phyloP scores from a whole-genome alignment of 345 rosid genomes.

The Psidium guajava region DNA sequence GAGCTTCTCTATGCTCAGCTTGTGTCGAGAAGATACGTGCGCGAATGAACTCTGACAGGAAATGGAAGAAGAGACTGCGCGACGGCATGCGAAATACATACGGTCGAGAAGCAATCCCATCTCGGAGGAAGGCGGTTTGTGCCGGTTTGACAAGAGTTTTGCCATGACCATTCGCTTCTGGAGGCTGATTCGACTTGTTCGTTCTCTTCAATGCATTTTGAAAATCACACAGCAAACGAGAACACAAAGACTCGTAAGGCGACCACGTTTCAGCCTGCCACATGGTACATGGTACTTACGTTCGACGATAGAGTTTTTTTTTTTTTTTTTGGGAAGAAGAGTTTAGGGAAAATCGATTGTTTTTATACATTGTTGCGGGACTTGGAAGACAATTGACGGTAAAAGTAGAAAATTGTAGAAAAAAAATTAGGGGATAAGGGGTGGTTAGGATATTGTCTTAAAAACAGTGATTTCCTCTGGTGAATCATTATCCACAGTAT shows the following conservation, averaged over 20 bases:
- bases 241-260: background rate
- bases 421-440: background rate
- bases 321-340: background rate
- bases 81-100: background rate
- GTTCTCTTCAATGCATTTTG: background rate
- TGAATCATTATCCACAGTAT: background rate
- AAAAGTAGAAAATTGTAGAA: background rate
- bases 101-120: background rate
- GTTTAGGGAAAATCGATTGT: background rate
- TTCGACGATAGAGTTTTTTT: background rate
- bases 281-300: background rate
- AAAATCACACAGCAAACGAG: background rate
- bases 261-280: background rate
- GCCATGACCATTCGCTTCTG: background rate
- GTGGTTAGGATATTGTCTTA: background rate
- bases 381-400: too few species aligned
- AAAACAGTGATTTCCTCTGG: too few species aligned
- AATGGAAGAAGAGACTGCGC: background rate
- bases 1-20: constrained; percentile 66
- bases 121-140: background rate
- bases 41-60: background rate
- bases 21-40: constrained; percentile 35
- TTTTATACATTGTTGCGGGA: background rate
- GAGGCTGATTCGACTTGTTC: background rate
- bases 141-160: background rate